Conservation (phyloP, 2,329 filamentous ascomycete species). For the Colletotrichum agaves region DNA sequence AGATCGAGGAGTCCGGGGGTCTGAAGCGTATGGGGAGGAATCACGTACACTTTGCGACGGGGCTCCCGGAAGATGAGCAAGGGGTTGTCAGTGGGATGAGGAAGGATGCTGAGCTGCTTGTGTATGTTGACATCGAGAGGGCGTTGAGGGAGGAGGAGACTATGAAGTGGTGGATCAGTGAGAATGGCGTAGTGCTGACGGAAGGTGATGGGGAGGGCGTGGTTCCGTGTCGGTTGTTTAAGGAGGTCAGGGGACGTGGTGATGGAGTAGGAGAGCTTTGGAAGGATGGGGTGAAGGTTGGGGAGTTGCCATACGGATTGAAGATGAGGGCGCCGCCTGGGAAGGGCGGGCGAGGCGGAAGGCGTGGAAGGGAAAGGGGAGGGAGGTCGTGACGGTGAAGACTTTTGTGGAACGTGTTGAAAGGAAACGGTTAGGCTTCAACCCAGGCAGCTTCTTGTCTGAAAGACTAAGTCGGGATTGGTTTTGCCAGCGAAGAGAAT, state of each 20-base stretch:
- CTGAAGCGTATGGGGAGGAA: slow-evolving; percentile 84
- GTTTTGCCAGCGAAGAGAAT: no score
- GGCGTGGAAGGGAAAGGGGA: slow-evolving; percentile 45
- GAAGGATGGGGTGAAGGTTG: slow-evolving; percentile 73
- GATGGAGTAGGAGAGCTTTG: slow-evolving; percentile 69
- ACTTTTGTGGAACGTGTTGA: no score
- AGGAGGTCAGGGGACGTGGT: slow-evolving; percentile 73
- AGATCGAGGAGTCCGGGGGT: slow-evolving; percentile 81
- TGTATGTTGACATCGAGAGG: slow-evolving; percentile 78
- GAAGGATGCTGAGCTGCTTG: slow-evolving; percentile 77
- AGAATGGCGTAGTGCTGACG: slow-evolving; percentile 80
- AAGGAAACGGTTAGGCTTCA: no score
- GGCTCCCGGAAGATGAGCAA: slow-evolving; percentile 64
- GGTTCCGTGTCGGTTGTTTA: slow-evolving; percentile 75
- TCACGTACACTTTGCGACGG: slow-evolving; percentile 90
- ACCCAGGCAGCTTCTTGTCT: no score
- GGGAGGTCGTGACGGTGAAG: slow-evolving; percentile 9
- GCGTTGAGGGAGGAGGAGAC: slow-evolving; percentile 67
- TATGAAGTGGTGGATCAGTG: slow-evolving; percentile 81
- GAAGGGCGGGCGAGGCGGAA: slow-evolving; percentile 57
- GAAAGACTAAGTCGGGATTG: no score
- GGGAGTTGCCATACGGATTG: slow-evolving; percentile 72
- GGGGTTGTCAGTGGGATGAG: slow-evolving; percentile 84
- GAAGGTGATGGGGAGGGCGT: slow-evolving; percentile 69
- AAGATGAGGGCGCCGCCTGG: slow-evolving; percentile 59